Percentiles rank a stretch among this genome's conserved stretches.
Evolutionary conservation across 805 yeast species (phyloP).

Genomic region (Yarrowia deformans): DNA sequence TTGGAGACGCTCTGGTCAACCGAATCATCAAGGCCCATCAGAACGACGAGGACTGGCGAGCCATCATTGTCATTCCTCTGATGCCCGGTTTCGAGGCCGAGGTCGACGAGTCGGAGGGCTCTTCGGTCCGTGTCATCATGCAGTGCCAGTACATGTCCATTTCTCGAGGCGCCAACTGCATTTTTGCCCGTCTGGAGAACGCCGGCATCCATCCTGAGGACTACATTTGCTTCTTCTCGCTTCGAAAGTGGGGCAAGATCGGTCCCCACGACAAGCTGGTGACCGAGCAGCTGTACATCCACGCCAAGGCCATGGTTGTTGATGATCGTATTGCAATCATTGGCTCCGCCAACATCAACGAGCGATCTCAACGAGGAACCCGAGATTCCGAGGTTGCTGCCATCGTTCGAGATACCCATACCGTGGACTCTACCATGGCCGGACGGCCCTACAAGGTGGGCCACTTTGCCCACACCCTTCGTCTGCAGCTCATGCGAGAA

Average conservation of each 20-base stretch:
- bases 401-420: conserved; percentile 80
- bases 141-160: conserved; percentile 95
- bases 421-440: conserved; percentile 68
- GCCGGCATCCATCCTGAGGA: conserved; percentile 87
- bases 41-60: conserved; percentile 82
- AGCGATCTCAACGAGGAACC: conserved; percentile 91
- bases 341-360: conserved; percentile 97
- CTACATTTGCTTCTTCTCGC: conserved; percentile 87
- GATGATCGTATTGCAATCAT: conserved; percentile 94
- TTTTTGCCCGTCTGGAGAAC: conserved; percentile 79
- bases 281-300: conserved; percentile 92
- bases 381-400: conserved; percentile 96
- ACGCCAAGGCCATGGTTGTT: conserved; percentile 88
- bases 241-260: conserved; percentile 94
- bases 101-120: conserved; percentile 92
- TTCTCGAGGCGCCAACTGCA: conserved; percentile 85
- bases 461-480: conserved; percentile 84
- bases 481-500: conserved; percentile 94
- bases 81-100: conserved; percentile 95
- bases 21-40: conserved; percentile 87
- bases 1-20: conserved; percentile 98
- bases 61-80: conserved; percentile 87
- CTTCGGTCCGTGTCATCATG: conserved; percentile 94
- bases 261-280: conserved; percentile 76
- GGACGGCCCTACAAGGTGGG: conserved; percentile 84